phyloP scores from a whole-genome alignment of 495 filamentous ascomycete species.

The Astrothelium subdiscretum region DNA sequence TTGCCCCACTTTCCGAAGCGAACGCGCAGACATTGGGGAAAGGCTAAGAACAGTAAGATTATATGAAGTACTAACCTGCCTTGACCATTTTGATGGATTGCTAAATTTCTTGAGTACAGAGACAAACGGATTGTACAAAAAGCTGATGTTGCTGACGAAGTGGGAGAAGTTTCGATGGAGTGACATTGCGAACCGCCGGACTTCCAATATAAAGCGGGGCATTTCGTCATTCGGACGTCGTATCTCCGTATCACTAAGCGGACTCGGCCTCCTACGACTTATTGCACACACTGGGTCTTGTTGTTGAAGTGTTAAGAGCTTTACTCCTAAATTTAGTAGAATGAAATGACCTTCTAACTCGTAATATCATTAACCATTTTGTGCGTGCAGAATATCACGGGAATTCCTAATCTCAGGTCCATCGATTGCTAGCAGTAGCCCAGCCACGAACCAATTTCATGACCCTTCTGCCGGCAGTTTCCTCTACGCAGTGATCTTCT shows the following conservation, averaged over 20 bases:
- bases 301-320: too few species aligned
- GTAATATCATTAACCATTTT: conserved; percentile 1
- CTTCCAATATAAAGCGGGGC: neutral
- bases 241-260: neutral
- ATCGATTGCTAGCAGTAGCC: neutral
- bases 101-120: conserved; percentile 8
- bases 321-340: neutral
- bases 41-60: neutral
- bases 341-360: neutral
- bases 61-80: conserved; percentile 57
- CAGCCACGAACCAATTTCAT: neutral
- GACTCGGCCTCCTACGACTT: neutral
- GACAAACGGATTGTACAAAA: conserved; percentile 7
- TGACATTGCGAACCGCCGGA: neutral
- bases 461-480: neutral
- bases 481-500: conserved; percentile 51
- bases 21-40: neutral
- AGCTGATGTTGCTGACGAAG: neutral
- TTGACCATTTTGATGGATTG: conserved; percentile 76
- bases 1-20: neutral
- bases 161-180: neutral
- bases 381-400: neutral
- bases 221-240: neutral
- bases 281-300: too few species aligned
- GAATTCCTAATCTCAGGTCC: neutral